Conservation (phyloP, 2,329 filamentous ascomycete species). For the Ophidiomyces ophidiicola region DNA sequence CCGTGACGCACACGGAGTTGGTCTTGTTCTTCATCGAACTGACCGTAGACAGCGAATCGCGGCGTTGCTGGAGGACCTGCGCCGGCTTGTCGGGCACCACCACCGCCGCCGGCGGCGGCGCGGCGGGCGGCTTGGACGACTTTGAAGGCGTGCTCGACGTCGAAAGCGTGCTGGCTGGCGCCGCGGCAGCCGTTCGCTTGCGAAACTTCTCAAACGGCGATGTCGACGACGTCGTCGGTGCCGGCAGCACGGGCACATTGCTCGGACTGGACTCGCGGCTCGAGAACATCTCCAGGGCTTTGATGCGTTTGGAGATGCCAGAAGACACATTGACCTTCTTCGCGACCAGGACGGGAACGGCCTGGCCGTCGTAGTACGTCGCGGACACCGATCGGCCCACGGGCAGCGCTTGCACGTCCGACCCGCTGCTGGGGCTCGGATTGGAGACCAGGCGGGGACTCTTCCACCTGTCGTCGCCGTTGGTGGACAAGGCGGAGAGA, state of each 20-base stretch:
- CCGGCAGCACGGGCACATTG: conserved; percentile 23
- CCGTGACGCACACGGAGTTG: conserved; percentile 79
- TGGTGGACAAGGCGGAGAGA: conserved; percentile 48
- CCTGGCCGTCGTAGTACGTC: conserved; percentile 23
- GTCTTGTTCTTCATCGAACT: conserved; percentile 19
- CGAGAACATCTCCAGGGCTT: conserved; percentile 71
- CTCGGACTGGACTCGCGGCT: conserved; percentile 34
- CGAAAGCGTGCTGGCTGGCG: conserved; percentile 20
- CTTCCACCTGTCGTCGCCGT: conserved; percentile 27
- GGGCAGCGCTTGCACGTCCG: conserved; percentile 24
- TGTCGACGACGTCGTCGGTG: conserved; percentile 40
- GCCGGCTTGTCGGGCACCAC: background rate
- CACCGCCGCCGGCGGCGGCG: background rate
- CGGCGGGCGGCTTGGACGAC: background rate
- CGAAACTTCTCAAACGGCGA: conserved; percentile 44
- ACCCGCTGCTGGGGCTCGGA: conserved; percentile 22
- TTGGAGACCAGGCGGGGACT: conserved; percentile 32
- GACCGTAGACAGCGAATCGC: conserved; percentile 21
- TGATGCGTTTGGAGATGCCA: conserved; percentile 87
- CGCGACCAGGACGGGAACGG: conserved; percentile 40
- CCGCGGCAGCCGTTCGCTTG: conserved; percentile 33
- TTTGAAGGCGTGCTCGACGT: conserved; percentile 11
- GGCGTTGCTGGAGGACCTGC: conserved; percentile 14
- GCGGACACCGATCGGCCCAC: conserved; percentile 31
- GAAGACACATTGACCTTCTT: conserved; percentile 77